Percentiles rank a stretch among this genome's conserved stretches.
Evolutionary conservation across 2,329 filamentous ascomycete genomes (phyloP).

Genomic region (Macrophomina tecta): DNA sequence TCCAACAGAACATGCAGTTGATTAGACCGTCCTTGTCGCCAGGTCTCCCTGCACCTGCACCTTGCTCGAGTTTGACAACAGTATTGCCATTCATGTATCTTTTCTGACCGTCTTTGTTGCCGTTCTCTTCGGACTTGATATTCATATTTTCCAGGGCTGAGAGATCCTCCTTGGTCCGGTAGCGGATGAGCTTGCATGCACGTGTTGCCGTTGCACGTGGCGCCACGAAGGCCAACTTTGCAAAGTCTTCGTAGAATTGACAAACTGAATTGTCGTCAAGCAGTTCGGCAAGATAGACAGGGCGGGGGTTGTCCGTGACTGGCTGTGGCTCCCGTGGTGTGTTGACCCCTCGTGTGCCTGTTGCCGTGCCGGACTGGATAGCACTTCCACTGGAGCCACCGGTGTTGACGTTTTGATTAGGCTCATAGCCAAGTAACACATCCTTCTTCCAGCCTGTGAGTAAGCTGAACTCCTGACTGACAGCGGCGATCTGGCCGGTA

Average conservation of each 20-base stretch:
- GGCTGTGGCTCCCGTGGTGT: slow-evolving; percentile 51
- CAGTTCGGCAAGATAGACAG: slow-evolving; percentile 89
- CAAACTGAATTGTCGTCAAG: slow-evolving; percentile 93
- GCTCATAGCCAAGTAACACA: slow-evolving; percentile 82
- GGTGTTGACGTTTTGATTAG: slow-evolving; percentile 85
- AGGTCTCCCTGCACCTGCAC: slow-evolving; percentile 77
- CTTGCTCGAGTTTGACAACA: slow-evolving; percentile 32
- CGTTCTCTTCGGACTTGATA: slow-evolving; percentile 27
- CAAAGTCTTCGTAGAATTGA: slow-evolving; percentile 95
- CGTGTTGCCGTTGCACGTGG: slow-evolving; percentile 83
- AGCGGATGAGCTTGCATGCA: slow-evolving; percentile 86
- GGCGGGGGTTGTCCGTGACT: slow-evolving; percentile 59
- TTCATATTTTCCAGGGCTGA: slow-evolving; percentile 37
- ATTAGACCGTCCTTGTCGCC: slow-evolving; percentile 86
- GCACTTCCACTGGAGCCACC: slow-evolving; percentile 57
- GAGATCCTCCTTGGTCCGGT: slow-evolving; percentile 61
- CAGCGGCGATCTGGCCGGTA: slow-evolving; percentile 91
- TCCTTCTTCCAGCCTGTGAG: slow-evolving; percentile 94
- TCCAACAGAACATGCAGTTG: slow-evolving; percentile 96
- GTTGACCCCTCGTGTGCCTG: slow-evolving; percentile 49
- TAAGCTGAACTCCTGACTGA: slow-evolving; percentile 96
- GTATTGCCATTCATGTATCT: slow-evolving; percentile 22
- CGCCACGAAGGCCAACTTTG: slow-evolving; percentile 89
- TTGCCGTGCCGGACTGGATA: slow-evolving; percentile 46
- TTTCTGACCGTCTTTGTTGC: slow-evolving; percentile 19